Evolutionary conservation across 1,139 yeast species (phyloP), one percentile per base, ranked within the genome.

Genomic region (Protomyces gravidus): DNA sequence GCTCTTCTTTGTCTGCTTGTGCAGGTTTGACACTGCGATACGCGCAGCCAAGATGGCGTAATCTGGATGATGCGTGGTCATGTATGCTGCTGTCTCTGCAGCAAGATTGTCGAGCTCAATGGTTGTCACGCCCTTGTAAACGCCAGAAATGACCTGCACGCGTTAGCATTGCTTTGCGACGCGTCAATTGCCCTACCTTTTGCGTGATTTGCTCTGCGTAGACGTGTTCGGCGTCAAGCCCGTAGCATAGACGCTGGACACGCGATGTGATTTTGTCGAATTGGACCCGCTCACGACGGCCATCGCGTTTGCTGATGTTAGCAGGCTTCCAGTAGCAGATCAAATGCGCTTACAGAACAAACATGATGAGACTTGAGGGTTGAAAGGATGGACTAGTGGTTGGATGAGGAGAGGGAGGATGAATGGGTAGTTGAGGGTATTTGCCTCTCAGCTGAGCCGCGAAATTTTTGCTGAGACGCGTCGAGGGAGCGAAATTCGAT

Each of bases 61-160:
- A 74, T 92, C 97, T 23, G 97, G 97, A 72, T 92, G 98, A 63
- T 62, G 63, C 6, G 97, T 92, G 64, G 97, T 88, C 96, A 90
- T 86, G 69, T 87, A 86, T 47, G 97, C 97, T 61, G 97, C 94
- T 45, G 97, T 89, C 75, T 92, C 98, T 46, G 97, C 96, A 55
- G 96, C 95, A 61, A 92, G 80, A 74, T 92, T 89, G 68, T 87
- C 92, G 65, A 90, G 80, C 73, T 89, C 97, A 65, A 87, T 82
- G 61, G 98, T 92, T 69, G 92, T 89, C 59, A 92, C 98, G 68
- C 98, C 98, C 69, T 89, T 95, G 76, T 89, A 89, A 60, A 89
- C 95, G 67, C 96, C 96, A 26, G 90, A 81, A 65, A 87, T 87
- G 66, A 87, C 89, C 58, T 53, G 32, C 17, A 33, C 46, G 26